phyloP scores from a whole-genome alignment of 1,139 yeast species.

The Debaryomyces robertsiae region DNA sequence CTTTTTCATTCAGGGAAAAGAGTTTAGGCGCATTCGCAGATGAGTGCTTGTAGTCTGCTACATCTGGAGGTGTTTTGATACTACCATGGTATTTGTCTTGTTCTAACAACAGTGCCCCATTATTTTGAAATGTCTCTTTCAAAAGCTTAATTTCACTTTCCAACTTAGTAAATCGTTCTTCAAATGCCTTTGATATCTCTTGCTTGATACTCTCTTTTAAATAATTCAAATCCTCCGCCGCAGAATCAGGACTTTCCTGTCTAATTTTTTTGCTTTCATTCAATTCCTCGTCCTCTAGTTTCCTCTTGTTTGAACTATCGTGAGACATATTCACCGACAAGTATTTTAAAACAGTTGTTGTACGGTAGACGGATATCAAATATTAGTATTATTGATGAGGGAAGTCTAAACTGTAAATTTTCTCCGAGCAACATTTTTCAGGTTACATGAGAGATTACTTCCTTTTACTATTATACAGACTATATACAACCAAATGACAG shows the following conservation, averaged over 20 bases:
- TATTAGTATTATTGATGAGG: not conserved
- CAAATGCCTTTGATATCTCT: constrained; percentile 23
- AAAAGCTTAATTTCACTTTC: constrained; percentile 25
- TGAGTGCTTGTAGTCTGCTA: not conserved
- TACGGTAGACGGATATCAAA: not conserved
- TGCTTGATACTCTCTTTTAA: constrained; percentile 20
- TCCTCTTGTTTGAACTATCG: constrained; percentile 23
- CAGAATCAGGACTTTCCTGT: constrained; percentile 12
- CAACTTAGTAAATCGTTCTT: constrained; percentile 22
- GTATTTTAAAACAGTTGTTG: not conserved
- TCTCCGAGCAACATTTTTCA: constrained; percentile 5
- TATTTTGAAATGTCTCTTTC: constrained; percentile 11
- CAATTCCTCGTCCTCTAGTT: constrained; percentile 19
- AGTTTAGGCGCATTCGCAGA: constrained; percentile 1
- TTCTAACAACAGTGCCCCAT: not conserved
- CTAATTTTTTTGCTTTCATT: constrained; percentile 15
- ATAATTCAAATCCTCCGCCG: constrained; percentile 14
- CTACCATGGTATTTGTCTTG: not conserved
- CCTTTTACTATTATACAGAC: constrained; percentile 5
- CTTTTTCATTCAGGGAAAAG: constrained; percentile 2
- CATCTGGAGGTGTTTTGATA: constrained; percentile 3
- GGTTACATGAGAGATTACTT: constrained; percentile 4
- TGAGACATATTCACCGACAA: constrained; percentile 21
- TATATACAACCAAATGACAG: not conserved
- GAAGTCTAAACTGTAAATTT: not conserved